Conservation (phyloP, 176 grass and related monocot species). For the Avena eriantha region DNA sequence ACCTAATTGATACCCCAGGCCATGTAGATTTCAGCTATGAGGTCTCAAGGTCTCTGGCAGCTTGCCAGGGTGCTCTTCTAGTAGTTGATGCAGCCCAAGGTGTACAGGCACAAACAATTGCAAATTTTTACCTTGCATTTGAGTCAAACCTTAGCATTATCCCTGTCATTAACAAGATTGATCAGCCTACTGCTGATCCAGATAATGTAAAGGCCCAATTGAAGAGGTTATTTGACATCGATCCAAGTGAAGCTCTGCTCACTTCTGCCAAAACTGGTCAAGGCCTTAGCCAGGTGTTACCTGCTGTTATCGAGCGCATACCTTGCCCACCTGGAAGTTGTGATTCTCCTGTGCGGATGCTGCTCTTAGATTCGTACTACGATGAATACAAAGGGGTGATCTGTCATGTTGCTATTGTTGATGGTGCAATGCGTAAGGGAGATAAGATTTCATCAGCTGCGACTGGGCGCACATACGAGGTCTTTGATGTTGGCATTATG, state of each 20-base stretch:
- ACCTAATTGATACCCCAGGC: conserved; percentile 93
- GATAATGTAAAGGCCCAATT: conserved; percentile 88
- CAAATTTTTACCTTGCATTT: conserved; percentile 95
- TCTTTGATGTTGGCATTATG: conserved; percentile 91
- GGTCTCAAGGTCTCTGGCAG: conserved; percentile 91
- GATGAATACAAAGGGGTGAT: conserved; percentile 99
- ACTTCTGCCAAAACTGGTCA: conserved; percentile 97
- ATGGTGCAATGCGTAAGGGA: conserved; percentile 87
- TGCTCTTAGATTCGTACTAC: conserved; percentile 96
- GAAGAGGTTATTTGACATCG: conserved; percentile 90
- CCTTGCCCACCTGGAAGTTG: conserved; percentile 74
- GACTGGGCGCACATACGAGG: conserved; percentile 81
- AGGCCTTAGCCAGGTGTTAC: conserved; percentile 81
- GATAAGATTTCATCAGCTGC: conserved; percentile 90
- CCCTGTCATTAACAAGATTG: conserved; percentile 98
- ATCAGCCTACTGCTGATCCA: conserved; percentile 95
- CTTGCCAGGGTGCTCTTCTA: conserved; percentile 96
- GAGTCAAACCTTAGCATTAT: conserved; percentile 86
- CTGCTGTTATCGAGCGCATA: conserved; percentile 82
- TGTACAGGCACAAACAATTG: conserved; percentile 97
- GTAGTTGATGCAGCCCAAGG: conserved; percentile 98
- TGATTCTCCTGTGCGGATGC: conserved; percentile 86
- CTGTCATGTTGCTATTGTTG: conserved; percentile 95
- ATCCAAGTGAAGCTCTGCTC: conserved; percentile 80
- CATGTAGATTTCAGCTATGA: conserved; percentile 99